Conservation (phyloP, 306 rosid genomes). For the Acacia crassicarpa region DNA sequence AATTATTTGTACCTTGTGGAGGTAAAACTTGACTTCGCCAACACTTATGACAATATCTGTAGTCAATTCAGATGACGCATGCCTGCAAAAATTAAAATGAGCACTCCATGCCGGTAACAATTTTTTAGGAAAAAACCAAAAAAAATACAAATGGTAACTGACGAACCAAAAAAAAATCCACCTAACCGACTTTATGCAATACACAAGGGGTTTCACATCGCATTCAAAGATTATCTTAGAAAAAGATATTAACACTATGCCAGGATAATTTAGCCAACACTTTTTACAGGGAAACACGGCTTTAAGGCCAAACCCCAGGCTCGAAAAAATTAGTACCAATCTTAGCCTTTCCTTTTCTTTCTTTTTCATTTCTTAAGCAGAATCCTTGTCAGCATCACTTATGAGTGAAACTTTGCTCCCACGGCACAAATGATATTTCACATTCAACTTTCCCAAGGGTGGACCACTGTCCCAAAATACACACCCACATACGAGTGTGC, state of each 20-base stretch:
- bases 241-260: background rate
- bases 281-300: background rate
- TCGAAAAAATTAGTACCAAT: background rate
- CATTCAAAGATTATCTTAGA: background rate
- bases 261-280: background rate
- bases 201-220: slow-evolving; percentile 3
- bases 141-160: background rate
- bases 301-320: background rate
- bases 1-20: slow-evolving; percentile 70
- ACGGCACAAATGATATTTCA: background rate
- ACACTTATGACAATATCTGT: slow-evolving; percentile 72
- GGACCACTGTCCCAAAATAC: slow-evolving; percentile 50
- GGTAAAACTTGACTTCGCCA: slow-evolving; percentile 82
- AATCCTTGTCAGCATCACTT: background rate
- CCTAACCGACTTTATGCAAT: background rate
- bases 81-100: slow-evolving; percentile 48
- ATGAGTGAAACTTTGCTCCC: background rate
- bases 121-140: background rate
- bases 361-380: background rate
- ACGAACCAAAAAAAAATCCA: background rate
- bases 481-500: no score
- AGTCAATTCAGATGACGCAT: slow-evolving; percentile 80
- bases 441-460: slow-evolving; percentile 32
- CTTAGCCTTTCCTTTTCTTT: background rate
- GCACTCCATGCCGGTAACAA: slow-evolving; percentile 4